These are phyloP conservation scores for Rhodotorula paludigena DNA, from an alignment of 768 basidiomycete genomes.

Conservation along the genomic window DNA sequence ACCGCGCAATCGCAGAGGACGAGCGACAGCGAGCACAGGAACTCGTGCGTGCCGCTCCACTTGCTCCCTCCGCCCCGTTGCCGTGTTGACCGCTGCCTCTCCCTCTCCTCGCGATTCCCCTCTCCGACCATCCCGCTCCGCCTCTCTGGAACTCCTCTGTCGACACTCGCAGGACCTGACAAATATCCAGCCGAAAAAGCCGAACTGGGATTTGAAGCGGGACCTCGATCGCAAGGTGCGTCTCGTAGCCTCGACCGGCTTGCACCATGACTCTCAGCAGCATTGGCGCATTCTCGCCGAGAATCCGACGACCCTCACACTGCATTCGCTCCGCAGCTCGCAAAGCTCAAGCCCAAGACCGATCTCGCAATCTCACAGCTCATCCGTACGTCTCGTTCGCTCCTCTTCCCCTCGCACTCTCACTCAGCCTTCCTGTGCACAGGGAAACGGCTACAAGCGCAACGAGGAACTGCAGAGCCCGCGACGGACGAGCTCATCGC, in stretches of 20 bases:
- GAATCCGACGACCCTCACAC: too few relatives aligned
- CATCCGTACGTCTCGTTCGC: constrained; percentile 63
- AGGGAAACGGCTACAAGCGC: constrained; percentile 37
- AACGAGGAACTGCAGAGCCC: constrained; percentile 15
- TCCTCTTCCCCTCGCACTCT: not conserved
- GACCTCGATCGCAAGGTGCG: constrained; percentile 73
- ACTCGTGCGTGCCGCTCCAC: constrained; percentile 56
- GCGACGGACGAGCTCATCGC: constrained; percentile 29
- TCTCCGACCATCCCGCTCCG: not conserved
- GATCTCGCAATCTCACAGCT: constrained; percentile 87
- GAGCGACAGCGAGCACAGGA: constrained; percentile 79
- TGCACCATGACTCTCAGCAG: not conserved
- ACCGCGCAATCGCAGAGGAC: constrained; percentile 78
- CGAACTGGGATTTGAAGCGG: constrained; percentile 60
- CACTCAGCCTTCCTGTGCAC: not conserved
- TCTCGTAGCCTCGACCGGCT: too few relatives aligned
- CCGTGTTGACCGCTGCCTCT: not conserved
- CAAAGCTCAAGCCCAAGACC: constrained; percentile 79
- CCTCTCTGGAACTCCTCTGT: not conserved
- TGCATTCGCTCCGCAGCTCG: not conserved
- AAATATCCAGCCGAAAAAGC: constrained; percentile 67
- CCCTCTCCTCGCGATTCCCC: not conserved
- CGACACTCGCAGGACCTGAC: constrained; percentile 48
- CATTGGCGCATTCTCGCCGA: accelerated
- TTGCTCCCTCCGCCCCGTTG: not conserved